Percentiles rank a stretch among this genome's conserved stretches.
Evolutionary conservation across 2,329 filamentous ascomycete species (phyloP).

Genomic region (Fonsecaea multimorphosa): DNA sequence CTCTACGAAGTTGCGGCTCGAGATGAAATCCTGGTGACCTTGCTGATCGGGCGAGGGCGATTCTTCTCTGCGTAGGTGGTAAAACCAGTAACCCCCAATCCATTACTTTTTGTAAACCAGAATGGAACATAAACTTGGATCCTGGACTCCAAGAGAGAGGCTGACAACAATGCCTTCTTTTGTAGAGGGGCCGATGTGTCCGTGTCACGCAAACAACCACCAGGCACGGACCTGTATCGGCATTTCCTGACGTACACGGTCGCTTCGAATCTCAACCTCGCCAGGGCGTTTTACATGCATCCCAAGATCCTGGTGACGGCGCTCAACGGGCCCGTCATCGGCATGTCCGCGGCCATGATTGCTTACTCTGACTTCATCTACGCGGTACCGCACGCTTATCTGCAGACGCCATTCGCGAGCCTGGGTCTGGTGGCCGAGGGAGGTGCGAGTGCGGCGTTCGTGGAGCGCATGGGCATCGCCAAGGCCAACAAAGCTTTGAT

Average conservation of each 20-base stretch:
- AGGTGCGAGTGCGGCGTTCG: slow-evolving; percentile 53
- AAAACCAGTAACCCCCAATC: too few relatives aligned
- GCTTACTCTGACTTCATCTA: slow-evolving; percentile 57
- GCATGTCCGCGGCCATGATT: slow-evolving; percentile 57
- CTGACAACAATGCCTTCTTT: too few relatives aligned
- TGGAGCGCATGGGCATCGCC: slow-evolving; percentile 56
- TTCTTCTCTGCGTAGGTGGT: slow-evolving; percentile 80
- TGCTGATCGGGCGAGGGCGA: slow-evolving; percentile 78
- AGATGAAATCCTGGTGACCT: slow-evolving; percentile 81
- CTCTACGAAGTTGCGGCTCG: slow-evolving; percentile 77
- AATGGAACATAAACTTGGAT: neutral
- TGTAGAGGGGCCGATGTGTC: slow-evolving; percentile 8
- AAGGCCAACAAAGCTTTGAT: slow-evolving; percentile 59
- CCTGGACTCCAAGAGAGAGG: neutral
- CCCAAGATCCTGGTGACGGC: slow-evolving; percentile 63
- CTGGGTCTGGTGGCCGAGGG: slow-evolving; percentile 57
- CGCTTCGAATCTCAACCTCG: slow-evolving; percentile 83
- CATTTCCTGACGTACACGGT: slow-evolving; percentile 74
- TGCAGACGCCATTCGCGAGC: slow-evolving; percentile 57
- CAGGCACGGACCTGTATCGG: slow-evolving; percentile 38
- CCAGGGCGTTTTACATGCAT: slow-evolving; percentile 87
- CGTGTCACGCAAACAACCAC: slow-evolving; percentile 9
- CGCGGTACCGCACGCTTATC: slow-evolving; percentile 51
- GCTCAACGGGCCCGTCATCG: slow-evolving; percentile 58
- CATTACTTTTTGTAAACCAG: too few relatives aligned